Percentiles rank a stretch among this genome's conserved stretches.
Conservation (phyloP, 1,284 basidiomycete species). For the Pholiota adiposa region DNA sequence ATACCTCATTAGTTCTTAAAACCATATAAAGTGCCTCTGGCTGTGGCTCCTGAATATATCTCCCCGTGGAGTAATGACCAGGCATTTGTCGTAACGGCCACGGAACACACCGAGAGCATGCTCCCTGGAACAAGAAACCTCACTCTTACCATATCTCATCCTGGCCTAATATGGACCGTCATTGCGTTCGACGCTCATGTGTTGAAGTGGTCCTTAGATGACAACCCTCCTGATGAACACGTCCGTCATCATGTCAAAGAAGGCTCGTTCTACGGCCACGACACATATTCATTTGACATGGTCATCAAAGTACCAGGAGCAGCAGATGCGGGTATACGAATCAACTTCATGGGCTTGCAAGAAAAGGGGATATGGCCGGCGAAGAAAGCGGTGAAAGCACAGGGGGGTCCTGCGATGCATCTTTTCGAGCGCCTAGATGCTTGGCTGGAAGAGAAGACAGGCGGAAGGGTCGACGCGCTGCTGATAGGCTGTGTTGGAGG, state of each 20-base stretch:
- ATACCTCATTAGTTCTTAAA: slow-evolving; percentile 64
- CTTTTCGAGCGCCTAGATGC: slow-evolving; percentile 69
- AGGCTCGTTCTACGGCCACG: slow-evolving; percentile 79
- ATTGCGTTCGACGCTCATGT: slow-evolving; percentile 95
- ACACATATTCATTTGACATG: slow-evolving; percentile 75
- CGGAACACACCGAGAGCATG: slow-evolving; percentile 63
- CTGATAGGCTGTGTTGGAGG: slow-evolving; percentile 74
- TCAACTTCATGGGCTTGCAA: slow-evolving; percentile 75
- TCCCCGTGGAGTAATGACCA: slow-evolving; percentile 52
- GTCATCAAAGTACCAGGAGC: slow-evolving; percentile 55
- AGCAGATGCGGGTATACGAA: slow-evolving; percentile 37
- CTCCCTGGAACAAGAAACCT: slow-evolving; percentile 72
- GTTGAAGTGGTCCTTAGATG: slow-evolving; percentile 82
- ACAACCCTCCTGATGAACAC: slow-evolving; percentile 71
- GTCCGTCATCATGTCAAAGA: slow-evolving; percentile 93
- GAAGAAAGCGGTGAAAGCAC: slow-evolving; percentile 59
- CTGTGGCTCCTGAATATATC: slow-evolving; percentile 51
- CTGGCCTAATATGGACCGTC: slow-evolving; percentile 91
- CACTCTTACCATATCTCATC: slow-evolving; percentile 78
- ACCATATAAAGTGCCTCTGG: slow-evolving; percentile 75
- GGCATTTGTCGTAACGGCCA: slow-evolving; percentile 62
- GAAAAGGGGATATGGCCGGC: slow-evolving; percentile 83
- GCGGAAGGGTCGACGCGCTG: slow-evolving; percentile 65
- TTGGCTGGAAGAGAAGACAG: slow-evolving; percentile 65
- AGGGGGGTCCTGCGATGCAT: slow-evolving; percentile 63